A percentile compares a stretch with the other conserved stretches of the same genome.
Evolutionary conservation across 345 rosid genomes (phyloP).

Genomic region (Mercurialis annua): DNA sequence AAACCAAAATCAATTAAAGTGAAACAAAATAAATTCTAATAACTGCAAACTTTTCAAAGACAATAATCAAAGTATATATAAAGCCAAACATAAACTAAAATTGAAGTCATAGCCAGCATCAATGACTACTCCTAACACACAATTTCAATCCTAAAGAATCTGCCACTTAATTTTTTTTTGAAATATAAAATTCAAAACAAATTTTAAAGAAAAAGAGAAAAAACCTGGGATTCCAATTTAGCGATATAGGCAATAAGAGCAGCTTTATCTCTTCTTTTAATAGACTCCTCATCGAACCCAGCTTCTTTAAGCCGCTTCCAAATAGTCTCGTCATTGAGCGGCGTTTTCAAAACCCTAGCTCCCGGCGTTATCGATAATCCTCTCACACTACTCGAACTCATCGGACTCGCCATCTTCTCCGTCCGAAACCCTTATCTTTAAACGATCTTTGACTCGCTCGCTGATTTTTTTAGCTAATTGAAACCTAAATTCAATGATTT

Average conservation of each 20-base stretch:
- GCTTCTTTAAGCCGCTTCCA: constrained; percentile 87
- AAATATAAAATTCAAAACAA: not conserved
- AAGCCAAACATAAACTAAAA: no score
- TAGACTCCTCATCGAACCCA: constrained; percentile 82
- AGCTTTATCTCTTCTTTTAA: constrained; percentile 80
- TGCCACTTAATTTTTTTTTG: no score
- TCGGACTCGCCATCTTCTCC: constrained; percentile 75
- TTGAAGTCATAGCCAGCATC: not conserved
- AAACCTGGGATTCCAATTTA: constrained; percentile 86
- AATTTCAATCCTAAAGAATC: no score
- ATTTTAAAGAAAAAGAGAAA: not conserved
- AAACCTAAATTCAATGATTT: not conserved
- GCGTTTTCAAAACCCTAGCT: constrained; percentile 64
- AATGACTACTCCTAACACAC: not conserved
- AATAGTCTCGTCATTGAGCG: constrained; percentile 53
- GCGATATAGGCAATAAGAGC: constrained; percentile 85
- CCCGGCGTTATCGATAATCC: constrained; percentile 45
- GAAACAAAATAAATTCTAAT: no score
- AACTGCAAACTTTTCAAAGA: no score
- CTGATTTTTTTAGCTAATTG: not conserved
- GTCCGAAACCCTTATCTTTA: not conserved
- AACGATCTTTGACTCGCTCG: not conserved
- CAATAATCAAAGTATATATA: no score
- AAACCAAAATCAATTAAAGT: no score
- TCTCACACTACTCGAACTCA: constrained; percentile 37